Evolutionary conservation across 257 asterid species (phyloP).

Genomic region (Gentiana macrophylla): DNA sequence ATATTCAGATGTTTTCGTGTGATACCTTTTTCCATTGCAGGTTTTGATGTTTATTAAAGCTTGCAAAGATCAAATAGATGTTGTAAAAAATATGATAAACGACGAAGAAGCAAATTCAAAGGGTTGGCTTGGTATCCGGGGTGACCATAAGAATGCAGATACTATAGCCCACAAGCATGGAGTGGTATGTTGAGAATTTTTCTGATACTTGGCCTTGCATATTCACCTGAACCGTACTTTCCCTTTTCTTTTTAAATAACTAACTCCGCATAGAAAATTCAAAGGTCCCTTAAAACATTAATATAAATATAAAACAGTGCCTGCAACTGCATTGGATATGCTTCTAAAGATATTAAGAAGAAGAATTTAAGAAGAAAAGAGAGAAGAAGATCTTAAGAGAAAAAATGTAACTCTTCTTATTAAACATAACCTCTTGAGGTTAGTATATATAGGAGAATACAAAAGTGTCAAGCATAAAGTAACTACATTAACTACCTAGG

Average conservation of each 20-base stretch:
- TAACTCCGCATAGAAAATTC: no score
- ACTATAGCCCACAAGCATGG: constrained; percentile 94
- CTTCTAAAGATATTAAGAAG: no score
- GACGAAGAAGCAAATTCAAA: constrained; percentile 67
- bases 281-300: no score
- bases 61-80: constrained; percentile 91
- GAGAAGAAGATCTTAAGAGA: no score
- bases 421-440: no score
- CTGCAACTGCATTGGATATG: no score
- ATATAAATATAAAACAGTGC: no score
- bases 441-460: no score
- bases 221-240: not conserved
- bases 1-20: not conserved
- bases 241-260: not conserved
- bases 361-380: no score
- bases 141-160: constrained; percentile 53
- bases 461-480: no score
- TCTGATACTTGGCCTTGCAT: constrained; percentile 1
- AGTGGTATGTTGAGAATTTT: constrained; percentile 40
- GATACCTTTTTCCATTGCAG: constrained; percentile 30
- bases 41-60: constrained; percentile 75
- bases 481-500: no score
- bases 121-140: constrained; percentile 80
- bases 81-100: constrained; percentile 57
- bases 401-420: no score